phyloP scores from a whole-genome alignment of 2,329 filamentous ascomycete genomes.

The Chrysoporthe puriensis region DNA sequence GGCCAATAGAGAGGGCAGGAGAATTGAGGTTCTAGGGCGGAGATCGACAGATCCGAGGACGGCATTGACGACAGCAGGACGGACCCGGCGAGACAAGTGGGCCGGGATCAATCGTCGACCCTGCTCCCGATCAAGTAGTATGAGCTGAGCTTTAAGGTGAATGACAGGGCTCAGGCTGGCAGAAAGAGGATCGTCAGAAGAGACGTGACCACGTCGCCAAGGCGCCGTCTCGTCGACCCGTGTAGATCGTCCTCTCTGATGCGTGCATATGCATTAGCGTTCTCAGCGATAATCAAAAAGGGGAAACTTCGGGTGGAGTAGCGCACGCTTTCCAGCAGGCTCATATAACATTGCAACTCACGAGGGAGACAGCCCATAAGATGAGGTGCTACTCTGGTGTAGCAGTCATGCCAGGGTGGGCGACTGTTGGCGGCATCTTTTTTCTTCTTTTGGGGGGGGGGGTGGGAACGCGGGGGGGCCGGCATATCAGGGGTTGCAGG shows the following conservation, averaged over 20 bases:
- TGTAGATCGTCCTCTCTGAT: background rate
- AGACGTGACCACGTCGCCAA: conserved; percentile 15
- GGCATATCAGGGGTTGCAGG: too few species aligned
- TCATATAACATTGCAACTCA: background rate
- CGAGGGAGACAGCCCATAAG: background rate
- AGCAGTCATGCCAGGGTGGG: too few species aligned
- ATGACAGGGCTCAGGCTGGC: background rate
- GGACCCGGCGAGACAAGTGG: conserved; percentile 5
- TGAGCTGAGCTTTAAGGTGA: conserved; percentile 24
- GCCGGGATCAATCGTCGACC: conserved; percentile 11
- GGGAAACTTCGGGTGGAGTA: too few species aligned
- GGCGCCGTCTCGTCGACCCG: background rate
- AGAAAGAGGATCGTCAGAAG: background rate
- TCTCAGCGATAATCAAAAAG: too few species aligned
- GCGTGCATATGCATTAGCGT: background rate
- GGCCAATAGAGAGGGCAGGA: conserved; percentile 13
- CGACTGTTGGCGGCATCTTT: too few species aligned
- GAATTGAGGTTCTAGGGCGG: conserved; percentile 20
- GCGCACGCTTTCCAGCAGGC: too few species aligned
- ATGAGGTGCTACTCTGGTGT: background rate
- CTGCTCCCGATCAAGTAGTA: conserved; percentile 20
- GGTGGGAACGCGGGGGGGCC: too few species aligned
- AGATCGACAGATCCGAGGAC: conserved; percentile 27
- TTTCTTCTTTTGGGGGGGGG: too few species aligned
- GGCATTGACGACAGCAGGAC: conserved; percentile 16